Percentiles rank a stretch among this genome's conserved stretches.
Conservation (phyloP, 1,139 yeast species). For the Yamadazyma songkhlaensis region DNA sequence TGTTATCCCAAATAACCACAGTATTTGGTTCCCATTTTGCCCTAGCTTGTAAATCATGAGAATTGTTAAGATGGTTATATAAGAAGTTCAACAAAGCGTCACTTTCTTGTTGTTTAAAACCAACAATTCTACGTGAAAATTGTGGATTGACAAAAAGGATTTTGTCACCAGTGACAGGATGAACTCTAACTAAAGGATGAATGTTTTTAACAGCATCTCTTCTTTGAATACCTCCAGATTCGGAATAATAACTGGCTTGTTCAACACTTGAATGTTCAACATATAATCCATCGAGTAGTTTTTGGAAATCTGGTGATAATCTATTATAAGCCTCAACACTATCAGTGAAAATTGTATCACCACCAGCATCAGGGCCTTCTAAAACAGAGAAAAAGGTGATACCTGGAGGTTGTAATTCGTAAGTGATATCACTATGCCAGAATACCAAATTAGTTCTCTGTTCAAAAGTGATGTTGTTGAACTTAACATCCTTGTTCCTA, state of each 20-base stretch:
- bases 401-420: conserved; percentile 70
- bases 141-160: conserved; percentile 55
- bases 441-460: conserved; percentile 31
- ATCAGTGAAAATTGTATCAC: conserved; percentile 71
- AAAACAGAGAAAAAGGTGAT: conserved; percentile 59
- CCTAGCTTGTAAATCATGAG: conserved; percentile 38
- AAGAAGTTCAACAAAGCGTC: conserved; percentile 53
- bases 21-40: conserved; percentile 43
- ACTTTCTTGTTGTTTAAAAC: conserved; percentile 62
- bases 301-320: conserved; percentile 58
- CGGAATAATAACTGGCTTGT: conserved; percentile 55
- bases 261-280: conserved; percentile 66
- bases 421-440: conserved; percentile 73
- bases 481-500: conserved; percentile 39
- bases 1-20: conserved; percentile 70
- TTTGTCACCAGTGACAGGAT: conserved; percentile 66
- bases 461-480: conserved; percentile 16
- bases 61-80: conserved; percentile 43
- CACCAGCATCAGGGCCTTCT: conserved; percentile 65
- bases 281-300: conserved; percentile 52
- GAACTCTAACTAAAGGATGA: conserved; percentile 67
- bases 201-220: conserved; percentile 54
- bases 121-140: conserved; percentile 59
- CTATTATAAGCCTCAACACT: conserved; percentile 67
- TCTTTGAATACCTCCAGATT: conserved; percentile 56